Percentiles rank a stretch among this genome's conserved stretches.
Evolutionary conservation across 2,329 filamentous ascomycete species (phyloP).

Genomic region (Ophiostoma tasmaniense): DNA sequence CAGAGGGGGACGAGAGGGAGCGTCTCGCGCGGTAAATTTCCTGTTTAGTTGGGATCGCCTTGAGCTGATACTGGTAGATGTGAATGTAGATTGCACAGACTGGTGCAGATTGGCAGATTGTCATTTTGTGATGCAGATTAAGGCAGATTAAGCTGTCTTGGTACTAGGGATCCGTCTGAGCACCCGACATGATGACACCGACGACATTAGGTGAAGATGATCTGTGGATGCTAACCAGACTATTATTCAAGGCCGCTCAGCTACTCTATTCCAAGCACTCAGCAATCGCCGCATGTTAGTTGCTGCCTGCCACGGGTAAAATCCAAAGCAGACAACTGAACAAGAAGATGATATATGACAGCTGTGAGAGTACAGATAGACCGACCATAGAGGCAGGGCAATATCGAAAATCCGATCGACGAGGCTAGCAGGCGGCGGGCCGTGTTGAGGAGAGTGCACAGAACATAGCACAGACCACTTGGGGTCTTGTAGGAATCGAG

Average conservation of each 20-base stretch:
- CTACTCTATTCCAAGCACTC: too few species aligned
- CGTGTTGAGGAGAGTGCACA: constrained; percentile 6
- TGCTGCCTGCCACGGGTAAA: neutral
- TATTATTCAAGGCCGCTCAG: neutral
- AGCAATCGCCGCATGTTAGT: too few species aligned
- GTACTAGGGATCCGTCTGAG: neutral
- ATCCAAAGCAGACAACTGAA: neutral
- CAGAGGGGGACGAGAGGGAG: neutral
- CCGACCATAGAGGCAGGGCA: neutral
- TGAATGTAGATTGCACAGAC: neutral
- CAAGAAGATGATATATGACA: neutral
- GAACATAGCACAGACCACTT: constrained; percentile 1
- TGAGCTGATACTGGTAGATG: neutral
- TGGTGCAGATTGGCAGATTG: neutral
- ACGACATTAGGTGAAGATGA: neutral
- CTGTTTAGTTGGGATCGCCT: neutral
- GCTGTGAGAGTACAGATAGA: neutral
- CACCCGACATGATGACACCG: neutral
- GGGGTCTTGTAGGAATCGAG: neutral
- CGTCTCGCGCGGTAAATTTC: neutral
- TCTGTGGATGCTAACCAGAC: neutral
- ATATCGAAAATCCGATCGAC: neutral
- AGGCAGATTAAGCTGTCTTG: too few species aligned
- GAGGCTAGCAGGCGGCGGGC: neutral
- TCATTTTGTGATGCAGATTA: too few species aligned